phyloP scores from a whole-genome alignment of 1,284 basidiomycete species.

The Cerrena zonata region DNA sequence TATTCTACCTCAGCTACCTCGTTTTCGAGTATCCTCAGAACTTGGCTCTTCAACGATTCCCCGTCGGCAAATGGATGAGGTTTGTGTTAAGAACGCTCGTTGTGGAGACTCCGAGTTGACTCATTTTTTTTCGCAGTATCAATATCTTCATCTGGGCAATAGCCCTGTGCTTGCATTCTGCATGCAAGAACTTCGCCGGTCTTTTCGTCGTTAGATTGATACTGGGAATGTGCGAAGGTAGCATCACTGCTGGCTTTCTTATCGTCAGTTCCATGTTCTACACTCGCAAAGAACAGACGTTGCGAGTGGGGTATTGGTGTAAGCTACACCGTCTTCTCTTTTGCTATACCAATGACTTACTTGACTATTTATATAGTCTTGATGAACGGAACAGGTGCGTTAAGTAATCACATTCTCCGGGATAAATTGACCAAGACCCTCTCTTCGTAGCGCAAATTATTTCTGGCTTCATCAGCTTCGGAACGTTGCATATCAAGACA shows the following conservation, averaged over 20 bases:
- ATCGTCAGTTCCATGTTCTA: constrained; percentile 78
- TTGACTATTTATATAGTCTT: constrained; percentile 12
- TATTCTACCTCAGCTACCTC: constrained; percentile 66
- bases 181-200: constrained; percentile 66
- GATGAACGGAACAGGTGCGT: constrained; percentile 25
- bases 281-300: constrained; percentile 66
- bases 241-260: constrained; percentile 73
- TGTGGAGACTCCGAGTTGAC: neutral
- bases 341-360: neutral
- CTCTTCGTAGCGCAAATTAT: constrained; percentile 42
- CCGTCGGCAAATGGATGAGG: constrained; percentile 68
- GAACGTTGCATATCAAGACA: constrained; percentile 55
- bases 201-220: constrained; percentile 62
- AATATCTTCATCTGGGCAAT: constrained; percentile 70
- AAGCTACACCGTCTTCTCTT: constrained; percentile 28
- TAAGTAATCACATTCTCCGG: neutral
- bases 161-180: constrained; percentile 59
- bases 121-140: constrained; percentile 31
- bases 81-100: neutral
- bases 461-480: constrained; percentile 67
- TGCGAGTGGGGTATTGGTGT: constrained; percentile 76
- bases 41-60: constrained; percentile 68
- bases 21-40: constrained; percentile 71
- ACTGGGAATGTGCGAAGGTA: constrained; percentile 73
- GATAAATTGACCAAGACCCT: neutral